Evolutionary conservation across 2,329 filamentous ascomycete species (phyloP).

Genomic region (Penicillium palitans): DNA sequence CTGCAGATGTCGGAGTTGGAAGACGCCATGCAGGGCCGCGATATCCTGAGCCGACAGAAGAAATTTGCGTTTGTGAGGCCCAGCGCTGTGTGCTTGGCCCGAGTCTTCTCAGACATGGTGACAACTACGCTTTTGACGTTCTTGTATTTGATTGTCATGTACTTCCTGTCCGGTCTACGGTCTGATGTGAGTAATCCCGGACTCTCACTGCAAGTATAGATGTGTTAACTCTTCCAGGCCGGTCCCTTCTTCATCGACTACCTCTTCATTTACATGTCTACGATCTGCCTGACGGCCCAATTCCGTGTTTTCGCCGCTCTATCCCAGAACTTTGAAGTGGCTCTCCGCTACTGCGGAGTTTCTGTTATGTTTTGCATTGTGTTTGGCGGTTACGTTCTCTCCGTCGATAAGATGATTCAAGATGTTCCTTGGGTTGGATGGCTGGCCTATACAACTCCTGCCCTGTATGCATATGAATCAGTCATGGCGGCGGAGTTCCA

Average conservation of each 20-base stretch:
- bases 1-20: constrained; percentile 73
- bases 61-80: constrained; percentile 65
- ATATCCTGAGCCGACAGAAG: constrained; percentile 64
- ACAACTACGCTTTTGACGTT: constrained; percentile 54
- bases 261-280: constrained; percentile 59
- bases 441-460: constrained; percentile 52
- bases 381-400: constrained; percentile 63
- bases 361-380: constrained; percentile 60
- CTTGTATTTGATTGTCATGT: constrained; percentile 60
- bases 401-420: constrained; percentile 55
- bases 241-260: constrained; percentile 64
- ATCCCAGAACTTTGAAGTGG: constrained; percentile 62
- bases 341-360: constrained; percentile 60
- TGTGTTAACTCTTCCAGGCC: constrained; percentile 35
- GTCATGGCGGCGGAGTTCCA: constrained; percentile 64
- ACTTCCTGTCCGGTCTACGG: constrained; percentile 55
- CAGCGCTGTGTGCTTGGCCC: constrained; percentile 58
- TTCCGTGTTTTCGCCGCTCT: constrained; percentile 63
- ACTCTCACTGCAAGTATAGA: neutral
- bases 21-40: constrained; percentile 69
- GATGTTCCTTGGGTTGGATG: constrained; percentile 64
- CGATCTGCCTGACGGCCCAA: constrained; percentile 60
- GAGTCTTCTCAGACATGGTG: constrained; percentile 59
- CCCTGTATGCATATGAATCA: constrained; percentile 62
- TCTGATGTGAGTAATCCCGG: constrained; percentile 22